Percentiles rank a stretch among this genome's conserved stretches.
These are phyloP conservation scores for Solanum piurae DNA, from an alignment of 257 asterid species.

Conservation along the genomic window DNA sequence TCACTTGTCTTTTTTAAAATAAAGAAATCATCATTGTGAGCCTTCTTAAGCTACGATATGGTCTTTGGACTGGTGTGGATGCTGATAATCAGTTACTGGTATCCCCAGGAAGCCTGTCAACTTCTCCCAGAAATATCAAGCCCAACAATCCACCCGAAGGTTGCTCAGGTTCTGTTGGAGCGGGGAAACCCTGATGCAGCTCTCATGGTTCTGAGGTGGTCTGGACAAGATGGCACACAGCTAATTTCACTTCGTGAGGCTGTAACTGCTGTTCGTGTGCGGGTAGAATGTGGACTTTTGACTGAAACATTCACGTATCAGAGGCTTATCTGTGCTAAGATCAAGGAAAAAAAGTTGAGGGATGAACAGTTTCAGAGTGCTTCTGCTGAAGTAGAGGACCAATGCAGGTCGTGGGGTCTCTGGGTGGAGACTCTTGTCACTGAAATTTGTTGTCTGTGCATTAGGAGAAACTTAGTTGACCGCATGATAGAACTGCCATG, in stretches of 20 bases:
- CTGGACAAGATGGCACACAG: constrained; percentile 64
- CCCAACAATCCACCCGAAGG: constrained; percentile 75
- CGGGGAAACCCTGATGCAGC: constrained; percentile 92
- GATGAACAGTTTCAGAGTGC: constrained; percentile 11
- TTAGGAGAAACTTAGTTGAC: constrained; percentile 68
- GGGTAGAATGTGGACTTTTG: constrained; percentile 87
- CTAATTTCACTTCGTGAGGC: constrained; percentile 71
- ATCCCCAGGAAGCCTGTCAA: constrained; percentile 60
- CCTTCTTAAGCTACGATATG: background rate
- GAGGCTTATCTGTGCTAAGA: constrained; percentile 56
- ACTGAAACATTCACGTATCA: constrained; percentile 95
- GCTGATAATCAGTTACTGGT: constrained; percentile 5
- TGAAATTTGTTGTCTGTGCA: constrained; percentile 82
- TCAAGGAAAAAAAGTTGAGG: constrained; percentile 49
- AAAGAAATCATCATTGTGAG: background rate
- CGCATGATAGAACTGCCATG: constrained; percentile 92
- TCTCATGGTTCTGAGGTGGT: constrained; percentile 84
- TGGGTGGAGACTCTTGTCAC: constrained; percentile 82
- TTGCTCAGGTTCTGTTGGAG: constrained; percentile 65
- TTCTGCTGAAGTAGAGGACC: constrained; percentile 32
- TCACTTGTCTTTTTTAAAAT: background rate
- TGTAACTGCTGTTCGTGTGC: constrained; percentile 70
- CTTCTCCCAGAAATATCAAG: constrained; percentile 91
- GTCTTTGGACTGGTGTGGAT: background rate
- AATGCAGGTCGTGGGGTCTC: constrained; percentile 31